A percentile compares a stretch with the other conserved stretches of the same genome.
These are phyloP conservation scores for Penicillium sp. DNA, from an alignment of 2,329 filamentous ascomycete genomes.

Conservation along the genomic window DNA sequence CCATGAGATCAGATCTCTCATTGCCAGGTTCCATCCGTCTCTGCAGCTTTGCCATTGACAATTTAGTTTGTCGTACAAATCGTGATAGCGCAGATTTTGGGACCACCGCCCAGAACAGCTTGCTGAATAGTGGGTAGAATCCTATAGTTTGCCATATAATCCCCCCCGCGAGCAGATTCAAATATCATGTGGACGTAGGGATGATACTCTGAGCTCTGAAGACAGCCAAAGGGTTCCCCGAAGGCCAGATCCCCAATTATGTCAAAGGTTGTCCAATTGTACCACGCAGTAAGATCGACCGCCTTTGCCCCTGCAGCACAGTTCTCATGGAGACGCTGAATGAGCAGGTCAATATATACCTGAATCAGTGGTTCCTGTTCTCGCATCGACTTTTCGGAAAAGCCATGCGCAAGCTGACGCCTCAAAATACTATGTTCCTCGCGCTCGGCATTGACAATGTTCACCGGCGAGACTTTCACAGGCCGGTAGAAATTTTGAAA, in stretches of 20 bases:
- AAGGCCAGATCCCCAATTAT: not conserved
- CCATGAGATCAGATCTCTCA: conserved; percentile 4
- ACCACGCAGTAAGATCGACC: conserved; percentile 21
- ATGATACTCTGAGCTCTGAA: not conserved
- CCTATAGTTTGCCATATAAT: not conserved
- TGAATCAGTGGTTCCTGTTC: conserved; percentile 37
- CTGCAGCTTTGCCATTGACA: conserved; percentile 1
- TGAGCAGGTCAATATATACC: conserved; percentile 30
- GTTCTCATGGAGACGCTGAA: conserved; percentile 21
- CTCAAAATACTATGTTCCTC: conserved; percentile 27
- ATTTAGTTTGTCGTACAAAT: not conserved
- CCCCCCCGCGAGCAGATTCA: conserved; percentile 13
- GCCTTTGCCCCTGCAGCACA: conserved; percentile 1
- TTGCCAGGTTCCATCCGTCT: not conserved
- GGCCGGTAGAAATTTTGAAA: not conserved
- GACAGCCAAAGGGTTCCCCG: not conserved
- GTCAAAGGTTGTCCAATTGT: not conserved
- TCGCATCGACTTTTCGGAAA: conserved; percentile 44
- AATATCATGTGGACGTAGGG: conserved; percentile 24
- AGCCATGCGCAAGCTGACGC: conserved; percentile 36
- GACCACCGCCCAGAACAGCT: not conserved
- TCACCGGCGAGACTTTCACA: not conserved
- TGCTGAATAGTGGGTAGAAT: not conserved
- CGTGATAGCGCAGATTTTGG: not conserved
- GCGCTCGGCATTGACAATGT: conserved; percentile 1